Evolutionary conservation across 1,139 yeast genomes (phyloP).

Genomic region (Candida tetrigidarum): DNA sequence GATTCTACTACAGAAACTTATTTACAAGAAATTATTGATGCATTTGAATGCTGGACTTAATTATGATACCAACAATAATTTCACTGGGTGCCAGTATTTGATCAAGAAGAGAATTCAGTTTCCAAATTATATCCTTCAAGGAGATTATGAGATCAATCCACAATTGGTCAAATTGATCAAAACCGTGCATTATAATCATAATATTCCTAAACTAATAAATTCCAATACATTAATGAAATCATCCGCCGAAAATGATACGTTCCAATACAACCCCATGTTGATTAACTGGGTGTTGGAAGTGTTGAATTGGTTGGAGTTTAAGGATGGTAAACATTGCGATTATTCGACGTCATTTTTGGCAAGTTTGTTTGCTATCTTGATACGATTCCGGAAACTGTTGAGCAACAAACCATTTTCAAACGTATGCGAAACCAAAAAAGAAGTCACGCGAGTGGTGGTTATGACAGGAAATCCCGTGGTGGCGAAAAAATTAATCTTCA

Average conservation of each 20-base stretch:
- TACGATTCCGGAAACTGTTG: constrained; percentile 42
- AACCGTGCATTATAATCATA: constrained; percentile 42
- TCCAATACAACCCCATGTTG: constrained; percentile 28
- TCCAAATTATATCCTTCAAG: constrained; percentile 40
- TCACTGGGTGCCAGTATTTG: constrained; percentile 28
- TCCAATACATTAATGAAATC: constrained; percentile 37
- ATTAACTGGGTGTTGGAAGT: constrained; percentile 62
- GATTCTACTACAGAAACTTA: constrained; percentile 40
- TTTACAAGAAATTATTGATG: constrained; percentile 38
- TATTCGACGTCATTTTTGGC: constrained; percentile 37
- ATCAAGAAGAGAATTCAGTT: constrained; percentile 44
- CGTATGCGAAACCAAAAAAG: constrained; percentile 24
- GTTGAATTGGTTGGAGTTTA: constrained; percentile 63
- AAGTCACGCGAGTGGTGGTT: constrained; percentile 52
- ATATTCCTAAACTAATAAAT: constrained; percentile 51
- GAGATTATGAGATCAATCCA: constrained; percentile 44
- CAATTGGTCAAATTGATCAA: constrained; percentile 40
- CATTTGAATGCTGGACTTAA: constrained; percentile 22
- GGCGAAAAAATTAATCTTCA: constrained; percentile 60
- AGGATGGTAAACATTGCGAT: constrained; percentile 44
- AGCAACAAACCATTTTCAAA: constrained; percentile 35
- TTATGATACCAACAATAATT: constrained; percentile 15
- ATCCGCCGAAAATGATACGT: constrained; percentile 16
- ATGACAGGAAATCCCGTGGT: constrained; percentile 66
- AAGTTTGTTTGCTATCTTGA: constrained; percentile 46